phyloP scores from a whole-genome alignment of 2,329 filamentous ascomycete genomes.

The Lachnellula hyalina region DNA sequence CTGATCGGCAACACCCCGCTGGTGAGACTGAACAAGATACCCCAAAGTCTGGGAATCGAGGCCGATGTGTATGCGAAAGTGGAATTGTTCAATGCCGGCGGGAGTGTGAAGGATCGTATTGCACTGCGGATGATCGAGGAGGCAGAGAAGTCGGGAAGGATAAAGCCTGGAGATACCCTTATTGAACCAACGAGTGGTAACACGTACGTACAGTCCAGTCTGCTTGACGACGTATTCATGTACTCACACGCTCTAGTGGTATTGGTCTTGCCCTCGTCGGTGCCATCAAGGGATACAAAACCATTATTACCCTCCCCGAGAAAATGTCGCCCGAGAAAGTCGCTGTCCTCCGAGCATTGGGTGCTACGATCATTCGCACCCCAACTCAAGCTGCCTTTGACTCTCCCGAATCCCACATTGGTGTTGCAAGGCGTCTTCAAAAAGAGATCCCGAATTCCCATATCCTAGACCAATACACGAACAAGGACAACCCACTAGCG shows the following conservation, averaged over 20 bases:
- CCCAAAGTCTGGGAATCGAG: constrained; percentile 83
- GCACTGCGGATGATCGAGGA: constrained; percentile 96
- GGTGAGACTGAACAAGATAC: constrained; percentile 87
- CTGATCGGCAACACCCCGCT: constrained; percentile 96
- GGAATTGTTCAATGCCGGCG: constrained; percentile 90
- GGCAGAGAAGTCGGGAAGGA: constrained; percentile 83
- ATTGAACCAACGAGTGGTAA: constrained; percentile 98
- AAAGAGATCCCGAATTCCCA: constrained; percentile 97
- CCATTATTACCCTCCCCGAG: constrained; percentile 96
- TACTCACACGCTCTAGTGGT: constrained; percentile 45
- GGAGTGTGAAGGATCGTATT: constrained; percentile 92
- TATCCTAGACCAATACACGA: constrained; percentile 94
- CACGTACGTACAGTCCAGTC: constrained; percentile 48
- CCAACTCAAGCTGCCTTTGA: constrained; percentile 95
- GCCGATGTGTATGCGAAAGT: constrained; percentile 87
- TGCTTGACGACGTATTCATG: not conserved
- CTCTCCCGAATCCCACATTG: constrained; percentile 92
- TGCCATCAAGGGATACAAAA: constrained; percentile 96
- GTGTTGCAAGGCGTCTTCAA: constrained; percentile 80
- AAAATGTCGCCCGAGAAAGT: constrained; percentile 99
- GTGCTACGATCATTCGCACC: constrained; percentile 95
- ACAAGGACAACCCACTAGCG: constrained; percentile 83
- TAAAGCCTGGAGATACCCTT: constrained; percentile 93
- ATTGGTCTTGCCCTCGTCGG: constrained; percentile 92
- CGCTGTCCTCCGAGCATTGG: constrained; percentile 84